Conservation (phyloP, 2,329 filamentous ascomycete species). For the Emydomyces testavorans region DNA sequence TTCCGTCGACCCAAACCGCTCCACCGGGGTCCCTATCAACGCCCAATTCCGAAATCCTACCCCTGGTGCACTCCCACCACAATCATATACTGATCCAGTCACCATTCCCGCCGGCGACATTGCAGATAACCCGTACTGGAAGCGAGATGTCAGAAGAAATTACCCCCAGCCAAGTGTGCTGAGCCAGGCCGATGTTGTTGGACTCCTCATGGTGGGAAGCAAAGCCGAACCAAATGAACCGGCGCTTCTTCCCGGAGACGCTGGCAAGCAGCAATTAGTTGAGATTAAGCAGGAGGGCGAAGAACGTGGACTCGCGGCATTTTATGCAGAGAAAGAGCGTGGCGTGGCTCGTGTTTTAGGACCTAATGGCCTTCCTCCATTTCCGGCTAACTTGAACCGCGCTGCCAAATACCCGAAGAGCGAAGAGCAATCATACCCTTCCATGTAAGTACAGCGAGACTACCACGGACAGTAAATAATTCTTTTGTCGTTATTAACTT, state of each 20-base stretch:
- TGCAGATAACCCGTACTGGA: slow-evolving; percentile 91
- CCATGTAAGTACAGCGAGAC: slow-evolving; percentile 48
- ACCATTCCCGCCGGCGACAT: slow-evolving; percentile 76
- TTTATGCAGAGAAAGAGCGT: slow-evolving; percentile 55
- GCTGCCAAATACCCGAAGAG: slow-evolving; percentile 54
- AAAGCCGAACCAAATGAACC: slow-evolving; percentile 70
- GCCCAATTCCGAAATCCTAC: slow-evolving; percentile 80
- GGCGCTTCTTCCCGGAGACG: slow-evolving; percentile 58
- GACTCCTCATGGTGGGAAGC: slow-evolving; percentile 74
- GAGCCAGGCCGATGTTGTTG: slow-evolving; percentile 72
- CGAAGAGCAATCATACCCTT: slow-evolving; percentile 57
- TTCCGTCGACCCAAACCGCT: slow-evolving; percentile 75
- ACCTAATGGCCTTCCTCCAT: slow-evolving; percentile 70
- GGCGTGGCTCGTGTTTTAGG: slow-evolving; percentile 51
- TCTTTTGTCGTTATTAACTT: slow-evolving; percentile 8
- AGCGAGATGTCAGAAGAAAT: slow-evolving; percentile 71
- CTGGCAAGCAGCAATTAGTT: slow-evolving; percentile 62
- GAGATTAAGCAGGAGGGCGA: slow-evolving; percentile 63
- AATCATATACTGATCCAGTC: slow-evolving; percentile 67
- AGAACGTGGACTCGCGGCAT: slow-evolving; percentile 58
- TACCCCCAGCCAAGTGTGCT: slow-evolving; percentile 75
- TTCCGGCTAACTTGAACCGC: slow-evolving; percentile 59
- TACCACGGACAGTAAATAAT: neutral
- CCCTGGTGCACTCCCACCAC: slow-evolving; percentile 60
- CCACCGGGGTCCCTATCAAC: slow-evolving; percentile 85